Conservation (phyloP, 2,329 filamentous ascomycete species). For the Fonsecaea erecta region DNA sequence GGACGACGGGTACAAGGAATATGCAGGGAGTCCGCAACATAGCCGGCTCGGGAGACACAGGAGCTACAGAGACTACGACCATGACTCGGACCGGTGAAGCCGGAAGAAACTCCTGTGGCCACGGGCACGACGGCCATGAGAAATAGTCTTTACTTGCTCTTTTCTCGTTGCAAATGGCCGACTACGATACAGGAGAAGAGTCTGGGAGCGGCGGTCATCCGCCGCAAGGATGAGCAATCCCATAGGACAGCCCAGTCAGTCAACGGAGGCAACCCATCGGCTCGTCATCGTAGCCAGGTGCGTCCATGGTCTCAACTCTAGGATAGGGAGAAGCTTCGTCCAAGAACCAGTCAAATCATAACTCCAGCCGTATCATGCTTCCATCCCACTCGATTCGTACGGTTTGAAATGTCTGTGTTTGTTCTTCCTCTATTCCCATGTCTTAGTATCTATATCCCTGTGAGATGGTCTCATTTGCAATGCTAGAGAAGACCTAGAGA, state of each 20-base stretch:
- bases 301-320: neutral
- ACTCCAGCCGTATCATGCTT: neutral
- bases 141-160: neutral
- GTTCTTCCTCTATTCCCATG: neutral
- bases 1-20: slow-evolving; percentile 30
- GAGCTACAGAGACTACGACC: neutral
- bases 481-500: neutral
- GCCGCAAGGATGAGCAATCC: neutral
- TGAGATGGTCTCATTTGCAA: slow-evolving; percentile 3
- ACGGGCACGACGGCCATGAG: neutral
- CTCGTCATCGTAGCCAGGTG: neutral
- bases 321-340: no score
- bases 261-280: neutral
- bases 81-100: neutral
- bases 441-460: neutral
- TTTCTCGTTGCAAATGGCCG: neutral
- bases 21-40: slow-evolving; percentile 2
- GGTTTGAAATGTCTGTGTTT: neutral
- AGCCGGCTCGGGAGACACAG: slow-evolving; percentile 3
- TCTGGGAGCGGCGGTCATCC: neutral
- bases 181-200: neutral
- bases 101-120: neutral
- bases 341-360: neutral
- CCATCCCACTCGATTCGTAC: neutral
- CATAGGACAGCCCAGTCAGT: neutral